Conservation (phyloP, 225 moss, liverwort and hornwort species). For the Pseudisothecium myosuroides region DNA sequence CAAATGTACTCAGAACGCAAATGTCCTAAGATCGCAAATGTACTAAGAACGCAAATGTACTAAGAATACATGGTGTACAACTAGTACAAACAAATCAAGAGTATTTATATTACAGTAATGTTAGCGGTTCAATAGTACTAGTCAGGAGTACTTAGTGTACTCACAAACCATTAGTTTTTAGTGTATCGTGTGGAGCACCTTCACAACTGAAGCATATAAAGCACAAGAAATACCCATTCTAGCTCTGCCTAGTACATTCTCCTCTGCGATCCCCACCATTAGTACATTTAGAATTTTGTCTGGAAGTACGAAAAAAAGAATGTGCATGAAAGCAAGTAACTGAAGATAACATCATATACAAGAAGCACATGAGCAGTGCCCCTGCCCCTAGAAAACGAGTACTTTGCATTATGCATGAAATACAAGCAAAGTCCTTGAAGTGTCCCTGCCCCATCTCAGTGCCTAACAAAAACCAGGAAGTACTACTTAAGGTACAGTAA, state of each 20-base stretch:
- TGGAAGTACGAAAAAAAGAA: background rate
- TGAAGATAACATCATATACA: background rate
- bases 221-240: background rate
- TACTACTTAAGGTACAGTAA: too few species aligned
- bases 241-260: background rate
- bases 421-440: background rate
- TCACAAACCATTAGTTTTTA: background rate
- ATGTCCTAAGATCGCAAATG: too few species aligned
- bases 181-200: background rate
- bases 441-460: background rate
- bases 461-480: background rate
- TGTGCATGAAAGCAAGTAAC: background rate
- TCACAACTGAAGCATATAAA: background rate
- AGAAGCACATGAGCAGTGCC: background rate
- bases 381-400: background rate
- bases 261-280: rapidly evolving
- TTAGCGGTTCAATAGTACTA: background rate
- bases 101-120: too few species aligned
- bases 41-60: too few species aligned
- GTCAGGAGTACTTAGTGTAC: background rate
- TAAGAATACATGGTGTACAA: too few species aligned
- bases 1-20: too few species aligned
- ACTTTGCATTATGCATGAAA: background rate
- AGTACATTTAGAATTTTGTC: background rate
- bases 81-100: too few species aligned